Conservation (phyloP, 371 early-diverging fungal species). For the Mortierella sp. region DNA sequence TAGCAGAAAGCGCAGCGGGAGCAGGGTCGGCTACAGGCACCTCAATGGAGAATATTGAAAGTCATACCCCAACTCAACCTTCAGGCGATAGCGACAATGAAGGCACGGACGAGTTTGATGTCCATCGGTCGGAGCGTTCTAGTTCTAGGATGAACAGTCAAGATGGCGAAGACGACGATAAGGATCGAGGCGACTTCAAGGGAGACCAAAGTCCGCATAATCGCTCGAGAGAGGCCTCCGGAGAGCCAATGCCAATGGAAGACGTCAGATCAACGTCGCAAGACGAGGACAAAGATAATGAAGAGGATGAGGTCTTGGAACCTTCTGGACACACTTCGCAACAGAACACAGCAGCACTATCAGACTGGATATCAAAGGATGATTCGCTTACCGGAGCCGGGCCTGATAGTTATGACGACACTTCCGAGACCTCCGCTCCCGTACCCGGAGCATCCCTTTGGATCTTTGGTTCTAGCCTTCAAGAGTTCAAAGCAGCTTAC, state of each 20-base stretch:
- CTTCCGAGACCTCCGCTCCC: constrained; percentile 12
- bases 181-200: constrained; percentile 9
- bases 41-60: constrained; percentile 19
- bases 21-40: background rate
- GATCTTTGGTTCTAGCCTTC: constrained; percentile 46
- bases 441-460: constrained; percentile 47
- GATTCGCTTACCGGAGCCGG: constrained; percentile 5
- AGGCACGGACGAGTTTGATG: constrained; percentile 27
- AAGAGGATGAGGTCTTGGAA: constrained; percentile 50
- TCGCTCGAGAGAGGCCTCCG: constrained; percentile 32
- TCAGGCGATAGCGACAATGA: constrained; percentile 14
- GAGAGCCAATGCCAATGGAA: constrained; percentile 36
- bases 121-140: constrained; percentile 6
- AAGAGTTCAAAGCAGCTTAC: constrained; percentile 48
- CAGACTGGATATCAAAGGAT: constrained; percentile 38
- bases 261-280: constrained; percentile 4
- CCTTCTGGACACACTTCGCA: constrained; percentile 14
- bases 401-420: constrained; percentile 2
- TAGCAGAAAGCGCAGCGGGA: constrained; percentile 15
- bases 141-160: constrained; percentile 13
- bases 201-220: constrained; percentile 7
- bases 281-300: constrained; percentile 25
- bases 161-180: constrained; percentile 17
- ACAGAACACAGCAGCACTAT: constrained; percentile 5
- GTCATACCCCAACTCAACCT: background rate